Conservation (phyloP, 2,329 filamentous ascomycete genomes). For the Diaporthe sp. region DNA sequence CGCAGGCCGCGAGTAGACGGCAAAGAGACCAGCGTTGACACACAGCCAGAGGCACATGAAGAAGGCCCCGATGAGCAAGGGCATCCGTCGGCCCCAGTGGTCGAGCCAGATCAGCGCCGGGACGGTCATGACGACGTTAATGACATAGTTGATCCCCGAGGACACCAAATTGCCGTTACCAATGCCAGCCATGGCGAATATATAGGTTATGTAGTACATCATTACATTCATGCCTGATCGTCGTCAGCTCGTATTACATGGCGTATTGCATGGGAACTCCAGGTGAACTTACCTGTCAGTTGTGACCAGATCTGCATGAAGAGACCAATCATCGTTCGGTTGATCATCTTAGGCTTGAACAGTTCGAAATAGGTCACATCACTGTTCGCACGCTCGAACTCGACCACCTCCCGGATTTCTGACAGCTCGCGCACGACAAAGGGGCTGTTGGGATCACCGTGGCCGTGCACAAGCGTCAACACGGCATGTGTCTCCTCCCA, state of each 20-base stretch:
- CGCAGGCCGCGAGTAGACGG: slow-evolving; percentile 51
- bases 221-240: slow-evolving; percentile 79
- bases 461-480: slow-evolving; percentile 68
- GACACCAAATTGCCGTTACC: slow-evolving; percentile 69
- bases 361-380: slow-evolving; percentile 79
- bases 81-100: slow-evolving; percentile 76
- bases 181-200: slow-evolving; percentile 79
- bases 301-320: slow-evolving; percentile 83
- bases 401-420: slow-evolving; percentile 79
- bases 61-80: slow-evolving; percentile 72
- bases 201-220: slow-evolving; percentile 77
- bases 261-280: no score
- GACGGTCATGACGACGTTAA: slow-evolving; percentile 84
- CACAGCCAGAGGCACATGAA: slow-evolving; percentile 68
- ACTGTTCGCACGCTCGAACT: slow-evolving; percentile 77
- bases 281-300: slow-evolving; percentile 59
- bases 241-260: no score
- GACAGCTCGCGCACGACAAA: slow-evolving; percentile 76
- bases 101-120: slow-evolving; percentile 82
- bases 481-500: slow-evolving; percentile 58
- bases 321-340: slow-evolving; percentile 76
- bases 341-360: slow-evolving; percentile 78
- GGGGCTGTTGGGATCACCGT: slow-evolving; percentile 71
- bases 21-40: slow-evolving; percentile 58
- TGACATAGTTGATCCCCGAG: slow-evolving; percentile 78